Evolutionary conservation across 2,329 filamentous ascomycete species (phyloP), one percentile per base, ranked within the genome.

Genomic region (Hypomyces rosellus): DNA sequence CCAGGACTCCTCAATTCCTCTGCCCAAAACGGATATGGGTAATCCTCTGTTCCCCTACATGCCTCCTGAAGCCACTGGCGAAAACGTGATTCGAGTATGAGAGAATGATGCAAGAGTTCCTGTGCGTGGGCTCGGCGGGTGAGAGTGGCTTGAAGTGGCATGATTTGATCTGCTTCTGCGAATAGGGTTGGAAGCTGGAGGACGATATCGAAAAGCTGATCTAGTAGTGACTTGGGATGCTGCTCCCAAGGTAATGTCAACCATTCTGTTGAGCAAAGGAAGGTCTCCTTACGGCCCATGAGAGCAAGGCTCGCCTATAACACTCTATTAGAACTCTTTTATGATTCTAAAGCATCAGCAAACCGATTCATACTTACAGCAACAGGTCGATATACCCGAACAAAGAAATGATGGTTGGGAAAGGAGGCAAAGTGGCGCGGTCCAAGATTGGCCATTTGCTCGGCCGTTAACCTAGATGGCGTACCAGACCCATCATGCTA

Each of bases 341-440:
- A 30, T 20, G 12, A 16, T 13, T 14, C 34, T 4, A 15, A 5
- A 39, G 15, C 15, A 12, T 4, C 7, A 7, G 13, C 18, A 15
- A 42, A 37, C 11, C 15, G 8, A 20, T 41, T 41, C 16, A 12
- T n/a, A 68, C 77, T 67, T 66, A 80, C 78, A 42, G 74, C 74
- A 44, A 67, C 71, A 13, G 74, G 76, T 20, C 79, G 73, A 55
- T 76, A 81, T 5, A 81, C 69, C 11, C 77, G 71, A 20, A 73
- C 72, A 50, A 81, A 82, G 59, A 78, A 81, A 57, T 82, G 78
- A 51, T 82, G 79, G 11, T 74, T 69, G 2, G 79, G 79, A 48
- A 82, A 82, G 0, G 63, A 63, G 36, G 67, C 67, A 53, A 79
- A 81, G 39, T 65, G 61, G 3, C 65, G 63, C 0, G 79, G 74